Percentiles rank a stretch among this genome's conserved stretches.
Conservation (phyloP, 345 rosid species). For the Leavenworthia alabamica region DNA sequence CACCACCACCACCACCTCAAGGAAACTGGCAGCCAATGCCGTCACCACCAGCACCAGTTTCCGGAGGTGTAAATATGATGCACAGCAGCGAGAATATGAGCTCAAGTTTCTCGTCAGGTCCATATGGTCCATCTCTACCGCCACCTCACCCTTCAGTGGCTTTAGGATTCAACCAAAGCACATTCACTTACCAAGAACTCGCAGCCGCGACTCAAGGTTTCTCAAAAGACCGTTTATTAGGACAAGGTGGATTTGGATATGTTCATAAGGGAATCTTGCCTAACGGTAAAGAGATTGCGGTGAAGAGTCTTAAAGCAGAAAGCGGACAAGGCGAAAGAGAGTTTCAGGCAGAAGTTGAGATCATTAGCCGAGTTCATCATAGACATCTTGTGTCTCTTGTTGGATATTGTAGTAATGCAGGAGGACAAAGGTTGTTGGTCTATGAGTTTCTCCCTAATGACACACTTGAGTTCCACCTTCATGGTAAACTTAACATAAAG, state of each 20-base stretch:
- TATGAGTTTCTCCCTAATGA: constrained; percentile 70
- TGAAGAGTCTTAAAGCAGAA: constrained; percentile 64
- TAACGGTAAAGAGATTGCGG: constrained; percentile 74
- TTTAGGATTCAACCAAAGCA: constrained; percentile 49
- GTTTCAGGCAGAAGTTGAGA: constrained; percentile 85
- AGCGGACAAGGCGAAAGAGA: constrained; percentile 77
- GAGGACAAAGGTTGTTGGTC: constrained; percentile 51
- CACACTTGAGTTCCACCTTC: constrained; percentile 70
- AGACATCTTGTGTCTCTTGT: constrained; percentile 82
- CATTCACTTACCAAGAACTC: constrained; percentile 65
- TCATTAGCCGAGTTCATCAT: constrained; percentile 87
- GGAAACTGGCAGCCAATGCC: constrained; percentile 32
- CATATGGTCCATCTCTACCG: constrained; percentile 44
- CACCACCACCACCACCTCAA: constrained; percentile 29
- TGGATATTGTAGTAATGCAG: constrained; percentile 54
- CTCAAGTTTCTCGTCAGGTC: constrained; percentile 46
- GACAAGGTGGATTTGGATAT: constrained; percentile 88
- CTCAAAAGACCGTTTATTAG: constrained; percentile 49
- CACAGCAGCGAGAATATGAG: constrained; percentile 36
- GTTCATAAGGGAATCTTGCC: constrained; percentile 74
- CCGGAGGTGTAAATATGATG: neutral
- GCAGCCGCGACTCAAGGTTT: constrained; percentile 61
- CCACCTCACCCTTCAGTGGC: constrained; percentile 53
- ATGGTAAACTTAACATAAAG: constrained; percentile 33
- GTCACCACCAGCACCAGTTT: constrained; percentile 26